Percentiles rank a stretch among this genome's conserved stretches.
Conservation (phyloP, 1,139 yeast genomes). For the Geotrichum restrictum region DNA sequence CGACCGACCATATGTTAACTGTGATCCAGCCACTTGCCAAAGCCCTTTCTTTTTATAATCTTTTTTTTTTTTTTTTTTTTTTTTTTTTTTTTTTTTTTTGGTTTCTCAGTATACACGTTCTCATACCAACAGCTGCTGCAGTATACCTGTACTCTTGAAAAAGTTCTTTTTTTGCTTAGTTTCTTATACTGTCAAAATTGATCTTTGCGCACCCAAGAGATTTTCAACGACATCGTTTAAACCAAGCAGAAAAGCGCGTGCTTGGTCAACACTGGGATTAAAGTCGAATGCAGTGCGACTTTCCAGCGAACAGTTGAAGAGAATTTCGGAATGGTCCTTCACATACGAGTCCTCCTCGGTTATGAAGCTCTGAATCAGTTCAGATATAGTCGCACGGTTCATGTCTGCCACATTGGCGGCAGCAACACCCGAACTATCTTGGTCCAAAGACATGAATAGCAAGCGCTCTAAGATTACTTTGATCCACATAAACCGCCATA, state of each 20-base stretch:
- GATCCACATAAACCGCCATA: conserved; percentile 21
- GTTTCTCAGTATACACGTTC: no score
- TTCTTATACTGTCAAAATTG: conserved; percentile 8
- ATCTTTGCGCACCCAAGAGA: conserved; percentile 5
- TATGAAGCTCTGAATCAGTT: conserved; percentile 8
- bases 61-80: no score
- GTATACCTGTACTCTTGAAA: no score
- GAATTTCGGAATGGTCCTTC: conserved; percentile 12
- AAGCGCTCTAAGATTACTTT: conserved; percentile 18
- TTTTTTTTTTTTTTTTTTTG: no score
- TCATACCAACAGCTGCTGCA: no score
- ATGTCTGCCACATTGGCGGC: neutral
- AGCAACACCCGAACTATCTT: no score
- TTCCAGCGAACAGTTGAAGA: conserved; percentile 10
- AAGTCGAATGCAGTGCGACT: conserved; percentile 1
- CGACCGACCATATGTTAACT: no score
- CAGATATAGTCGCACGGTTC: neutral
- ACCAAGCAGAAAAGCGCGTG: conserved; percentile 11
- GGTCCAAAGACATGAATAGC: neutral
- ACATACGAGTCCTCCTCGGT: conserved; percentile 14
- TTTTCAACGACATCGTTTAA: conserved; percentile 5
- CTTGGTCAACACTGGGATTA: conserved; percentile 9
- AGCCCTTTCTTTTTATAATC: no score
- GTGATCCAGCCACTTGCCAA: no score
- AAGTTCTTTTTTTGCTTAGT: no score